phyloP scores from a whole-genome alignment of 257 asterid species.

The Solanum commersonii region DNA sequence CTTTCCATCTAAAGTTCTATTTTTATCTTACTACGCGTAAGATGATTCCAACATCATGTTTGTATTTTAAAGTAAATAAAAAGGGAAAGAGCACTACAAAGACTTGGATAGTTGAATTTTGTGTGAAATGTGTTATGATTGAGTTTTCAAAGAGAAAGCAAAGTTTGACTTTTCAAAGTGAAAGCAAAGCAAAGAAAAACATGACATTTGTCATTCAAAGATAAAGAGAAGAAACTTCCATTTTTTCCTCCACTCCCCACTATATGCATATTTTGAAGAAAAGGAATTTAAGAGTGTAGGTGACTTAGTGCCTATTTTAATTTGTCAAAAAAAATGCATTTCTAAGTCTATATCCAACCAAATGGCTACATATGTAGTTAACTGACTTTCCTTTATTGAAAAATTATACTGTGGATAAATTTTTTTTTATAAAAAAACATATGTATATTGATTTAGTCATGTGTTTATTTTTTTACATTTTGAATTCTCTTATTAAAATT shows the following conservation, averaged over 20 bases:
- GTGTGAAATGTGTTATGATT: not conserved
- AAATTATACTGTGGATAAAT: not conserved
- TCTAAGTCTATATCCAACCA: not conserved
- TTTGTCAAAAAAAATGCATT: not conserved
- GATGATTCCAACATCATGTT: not conserved
- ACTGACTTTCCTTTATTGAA: too few relatives aligned
- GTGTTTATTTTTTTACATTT: not conserved
- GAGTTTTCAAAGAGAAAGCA: not conserved
- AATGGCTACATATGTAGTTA: not conserved
- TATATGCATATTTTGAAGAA: not conserved
- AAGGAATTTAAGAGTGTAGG: not conserved
- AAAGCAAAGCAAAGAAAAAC: not conserved
- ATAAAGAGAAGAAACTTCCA: not conserved
- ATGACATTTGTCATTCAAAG: slow-evolving; percentile 5
- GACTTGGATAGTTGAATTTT: not conserved
- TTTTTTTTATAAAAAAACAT: not conserved
- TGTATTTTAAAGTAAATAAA: not conserved
- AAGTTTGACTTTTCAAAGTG: not conserved
- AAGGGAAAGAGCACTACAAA: not conserved
- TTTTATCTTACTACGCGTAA: not conserved
- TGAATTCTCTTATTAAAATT: not conserved
- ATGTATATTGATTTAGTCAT: not conserved
- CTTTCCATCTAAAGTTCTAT: not conserved
- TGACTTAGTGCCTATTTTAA: slow-evolving; percentile 4
- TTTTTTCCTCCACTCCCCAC: not conserved